These are phyloP conservation scores for Furcasterigmium sp. DNA, from an alignment of 2,329 filamentous ascomycete species.

Conservation along the genomic window DNA sequence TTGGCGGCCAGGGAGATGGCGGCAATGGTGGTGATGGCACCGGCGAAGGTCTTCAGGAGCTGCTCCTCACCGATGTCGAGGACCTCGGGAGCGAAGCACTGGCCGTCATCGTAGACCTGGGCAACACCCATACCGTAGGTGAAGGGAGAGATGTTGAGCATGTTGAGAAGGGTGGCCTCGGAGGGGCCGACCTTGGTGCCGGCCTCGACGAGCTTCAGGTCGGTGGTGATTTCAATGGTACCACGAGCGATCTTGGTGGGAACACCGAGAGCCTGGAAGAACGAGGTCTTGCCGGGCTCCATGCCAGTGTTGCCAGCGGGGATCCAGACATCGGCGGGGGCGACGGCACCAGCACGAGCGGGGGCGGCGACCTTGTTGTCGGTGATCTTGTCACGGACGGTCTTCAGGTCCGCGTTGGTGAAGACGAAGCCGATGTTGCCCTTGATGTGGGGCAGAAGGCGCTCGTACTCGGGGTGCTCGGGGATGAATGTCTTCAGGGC, in stretches of 20 bases:
- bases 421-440: slow-evolving; percentile 99
- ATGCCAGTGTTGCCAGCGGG: slow-evolving; percentile 99
- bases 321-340: slow-evolving; percentile 87
- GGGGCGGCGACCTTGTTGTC: slow-evolving; percentile 96
- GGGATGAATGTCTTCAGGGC: slow-evolving; percentile 89
- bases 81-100: slow-evolving; percentile 80
- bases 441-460: slow-evolving; percentile 90
- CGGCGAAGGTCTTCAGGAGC: slow-evolving; percentile 77
- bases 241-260: slow-evolving; percentile 99
- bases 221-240: slow-evolving; percentile 99
- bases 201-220: slow-evolving; percentile 96
- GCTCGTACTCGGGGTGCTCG: slow-evolving; percentile 96
- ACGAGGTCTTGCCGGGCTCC: slow-evolving; percentile 99
- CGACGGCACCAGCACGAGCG: slow-evolving; percentile 94
- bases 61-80: slow-evolving; percentile 94
- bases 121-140: slow-evolving; percentile 96
- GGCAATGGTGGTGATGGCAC: slow-evolving; percentile 82
- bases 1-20: slow-evolving; percentile 85
- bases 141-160: slow-evolving; percentile 99
- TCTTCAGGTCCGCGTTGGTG: slow-evolving; percentile 95
- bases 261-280: slow-evolving; percentile 99
- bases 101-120: slow-evolving; percentile 97
- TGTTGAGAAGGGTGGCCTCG: slow-evolving; percentile 96
- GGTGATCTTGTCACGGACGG: slow-evolving; percentile 87
- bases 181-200: slow-evolving; percentile 94